Evolutionary conservation across 371 early-diverging fungal genomes (phyloP), one percentile per base, ranked within the genome.

Genomic region (Mortierella sp.): DNA sequence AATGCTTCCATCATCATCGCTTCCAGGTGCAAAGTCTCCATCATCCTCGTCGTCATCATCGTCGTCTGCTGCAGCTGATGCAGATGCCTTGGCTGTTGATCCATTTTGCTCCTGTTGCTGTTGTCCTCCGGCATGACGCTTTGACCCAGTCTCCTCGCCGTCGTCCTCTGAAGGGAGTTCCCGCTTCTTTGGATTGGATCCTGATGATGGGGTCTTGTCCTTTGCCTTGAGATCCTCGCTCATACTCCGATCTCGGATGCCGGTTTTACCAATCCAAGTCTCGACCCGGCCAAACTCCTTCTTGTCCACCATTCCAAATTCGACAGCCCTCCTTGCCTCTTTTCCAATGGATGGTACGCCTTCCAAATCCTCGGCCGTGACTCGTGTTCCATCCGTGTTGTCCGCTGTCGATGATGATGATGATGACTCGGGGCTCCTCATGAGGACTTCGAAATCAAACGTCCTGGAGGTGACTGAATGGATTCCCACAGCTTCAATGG

Each of bases 181-280:
- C 0, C 76, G 60, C 50, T 74, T 74, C 62, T 68, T 74, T 43
- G 60, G 50, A 2, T 45, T 24, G 45, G 22, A 25, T n/a, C 14
- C 19, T 49, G 49, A 7, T 27, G 50, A 41, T 5, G 61, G 56
- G 12, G 69, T 53, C 47, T 74, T 74, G 28, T 74, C 76, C 49
- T 74, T 74, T 1, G 76, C 76, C 51, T 74, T 74, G 17, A 74
- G 24, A 44, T 74, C 76, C 54, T 74, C 76, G 24, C 76, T 74
- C 60, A 74, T 24, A 52, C 68, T 67, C 44, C 76, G 56, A 21
- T 74, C 76, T 37, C 76, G 68, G 22, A 74, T 74, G 3, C 76
- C 76, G 12, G 60, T 48, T 54, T 68, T 67, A 40, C 59, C 57
- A 57, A 74, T 74, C 76, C 76, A 74, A 2, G 63, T 69, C 40